Base-by-base conservation (phyloP, 805 yeast genomes). In the Metschnikowia cubensis region DNA sequence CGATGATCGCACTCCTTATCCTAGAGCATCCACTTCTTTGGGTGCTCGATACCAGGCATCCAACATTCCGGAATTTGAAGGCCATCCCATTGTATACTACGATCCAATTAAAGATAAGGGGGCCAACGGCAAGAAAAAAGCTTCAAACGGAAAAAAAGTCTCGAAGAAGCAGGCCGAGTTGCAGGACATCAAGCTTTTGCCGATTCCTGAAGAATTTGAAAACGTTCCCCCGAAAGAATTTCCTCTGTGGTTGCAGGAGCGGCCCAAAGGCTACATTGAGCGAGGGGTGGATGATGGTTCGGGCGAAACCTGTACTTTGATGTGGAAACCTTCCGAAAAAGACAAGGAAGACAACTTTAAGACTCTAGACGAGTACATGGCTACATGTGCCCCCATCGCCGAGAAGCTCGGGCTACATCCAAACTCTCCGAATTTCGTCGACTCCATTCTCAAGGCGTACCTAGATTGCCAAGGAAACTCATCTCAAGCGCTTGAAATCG, bases 211-310 rank as follows among this genome's bases (percentile, higher is more conserved):
- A 7, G 77, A 80, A 51, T 81, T 45, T 58, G 59, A 68, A 51
- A 70, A 73, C 45, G 48, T 60, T 0, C 65, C 69, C 17, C 74
- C 76, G 0, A 69, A 68, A 43, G 82, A 81, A 0, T 80, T 73
- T 49, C 91, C 91, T 0, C 77, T 76, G 0, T 89, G 96, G 96
- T 68, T 88, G 31, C 91, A 85, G 61, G 86, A 84, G 3, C 71
- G 84, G 52, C 96, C 96, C 0, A 73, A 75, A 45, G 96, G 96
- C 0, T 89, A 88, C 64, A 70, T 87, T 6, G 96, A 89, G 59
- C 76, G 98, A 59, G 97, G 97, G 1, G 82, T 80, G 3, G 87
- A 84, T 59, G 82, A 77, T 18, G 76, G 76, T 0, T 66, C 59
- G 18, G 76, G 71, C 0, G 62, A 71, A n/a, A 82, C 89, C 0